Conservation (phyloP, 306 rosid species). For the Oxytropis ochrocephala region DNA sequence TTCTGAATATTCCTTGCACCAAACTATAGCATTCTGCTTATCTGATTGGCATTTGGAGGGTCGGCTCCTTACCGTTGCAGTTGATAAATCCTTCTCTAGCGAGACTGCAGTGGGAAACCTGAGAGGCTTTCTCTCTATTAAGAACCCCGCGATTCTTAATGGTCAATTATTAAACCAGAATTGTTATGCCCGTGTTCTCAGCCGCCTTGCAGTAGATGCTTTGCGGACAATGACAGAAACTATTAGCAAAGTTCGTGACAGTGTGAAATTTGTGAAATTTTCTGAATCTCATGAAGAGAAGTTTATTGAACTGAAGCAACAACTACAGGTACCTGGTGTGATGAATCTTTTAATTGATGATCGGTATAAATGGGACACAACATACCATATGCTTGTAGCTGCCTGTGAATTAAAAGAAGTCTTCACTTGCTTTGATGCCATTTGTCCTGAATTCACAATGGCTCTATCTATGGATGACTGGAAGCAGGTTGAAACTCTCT, state of each 20-base stretch:
- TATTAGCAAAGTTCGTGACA: constrained; percentile 59
- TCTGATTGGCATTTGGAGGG: constrained; percentile 81
- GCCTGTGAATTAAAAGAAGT: constrained; percentile 81
- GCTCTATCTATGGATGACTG: constrained; percentile 59
- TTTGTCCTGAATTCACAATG: constrained; percentile 48
- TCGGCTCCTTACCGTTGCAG: constrained; percentile 50
- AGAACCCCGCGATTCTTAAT: constrained; percentile 59
- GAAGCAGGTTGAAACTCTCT: constrained; percentile 63
- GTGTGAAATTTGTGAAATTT: constrained; percentile 72
- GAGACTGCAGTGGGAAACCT: constrained; percentile 53
- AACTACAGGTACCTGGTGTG: constrained; percentile 63
- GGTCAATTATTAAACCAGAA: constrained; percentile 73
- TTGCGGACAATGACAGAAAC: constrained; percentile 42
- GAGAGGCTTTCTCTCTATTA: constrained; percentile 59
- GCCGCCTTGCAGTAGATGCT: constrained; percentile 59
- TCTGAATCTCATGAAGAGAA: constrained; percentile 54
- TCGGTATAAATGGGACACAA: constrained; percentile 72
- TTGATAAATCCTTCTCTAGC: constrained; percentile 58
- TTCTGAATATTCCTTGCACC: constrained; percentile 49
- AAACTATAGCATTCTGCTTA: constrained; percentile 53
- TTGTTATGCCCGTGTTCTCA: constrained; percentile 77
- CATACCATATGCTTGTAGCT: constrained; percentile 74
- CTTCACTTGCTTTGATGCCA: constrained; percentile 62
- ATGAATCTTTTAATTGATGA: constrained; percentile 60
- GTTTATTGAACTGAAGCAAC: constrained; percentile 71